Conservation (phyloP, 2,329 filamentous ascomycete species). For the Clarireedia paspali region DNA sequence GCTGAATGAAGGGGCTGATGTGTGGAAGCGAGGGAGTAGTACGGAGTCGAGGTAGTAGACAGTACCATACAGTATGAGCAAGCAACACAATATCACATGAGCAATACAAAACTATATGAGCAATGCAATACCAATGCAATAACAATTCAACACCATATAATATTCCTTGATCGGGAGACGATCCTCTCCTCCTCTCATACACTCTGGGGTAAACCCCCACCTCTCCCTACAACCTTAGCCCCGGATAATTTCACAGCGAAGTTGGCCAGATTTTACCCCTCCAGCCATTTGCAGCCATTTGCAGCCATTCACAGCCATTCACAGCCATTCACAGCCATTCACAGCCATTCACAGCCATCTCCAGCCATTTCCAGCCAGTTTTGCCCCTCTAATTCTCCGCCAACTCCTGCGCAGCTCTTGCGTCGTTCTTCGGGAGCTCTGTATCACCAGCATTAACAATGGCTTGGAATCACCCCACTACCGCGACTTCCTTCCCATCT, state of each 20-base stretch:
- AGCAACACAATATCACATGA: no score
- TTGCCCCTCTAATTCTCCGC: slow-evolving; percentile 7
- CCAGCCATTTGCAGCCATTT: not conserved
- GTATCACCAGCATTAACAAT: not conserved
- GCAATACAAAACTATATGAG: no score
- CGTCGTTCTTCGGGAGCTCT: not conserved
- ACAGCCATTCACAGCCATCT: not conserved
- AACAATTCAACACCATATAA: no score
- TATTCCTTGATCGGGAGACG: no score
- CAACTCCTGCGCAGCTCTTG: not conserved
- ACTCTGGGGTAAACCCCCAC: not conserved
- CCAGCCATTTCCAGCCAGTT: not conserved
- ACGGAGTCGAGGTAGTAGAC: no score
- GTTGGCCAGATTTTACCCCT: not conserved
- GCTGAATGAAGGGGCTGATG: not conserved
- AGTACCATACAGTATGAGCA: no score
- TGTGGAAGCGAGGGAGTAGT: no score
- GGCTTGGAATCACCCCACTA: not conserved
- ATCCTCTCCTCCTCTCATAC: not conserved
- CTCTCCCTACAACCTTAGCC: slow-evolving; percentile 1
- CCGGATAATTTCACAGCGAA: slow-evolving; percentile 9
- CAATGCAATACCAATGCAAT: no score
- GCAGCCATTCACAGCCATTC: no score
- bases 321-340: no score
- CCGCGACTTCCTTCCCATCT: not conserved